phyloP scores from a whole-genome alignment of 441 rosid species.

The Croton setiger region DNA sequence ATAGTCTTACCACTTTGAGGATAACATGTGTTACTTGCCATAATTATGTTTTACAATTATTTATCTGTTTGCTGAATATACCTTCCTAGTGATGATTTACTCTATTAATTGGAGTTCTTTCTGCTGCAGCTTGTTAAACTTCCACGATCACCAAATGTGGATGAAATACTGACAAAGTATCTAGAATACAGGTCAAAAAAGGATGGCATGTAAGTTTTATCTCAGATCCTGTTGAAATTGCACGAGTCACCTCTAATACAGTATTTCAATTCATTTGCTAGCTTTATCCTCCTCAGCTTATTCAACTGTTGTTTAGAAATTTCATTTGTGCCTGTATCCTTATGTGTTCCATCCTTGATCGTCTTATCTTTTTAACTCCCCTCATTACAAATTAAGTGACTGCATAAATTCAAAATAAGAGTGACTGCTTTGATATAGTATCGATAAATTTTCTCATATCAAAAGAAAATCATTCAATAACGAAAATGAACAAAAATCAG shows the following conservation, averaged over 20 bases:
- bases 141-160: conserved; percentile 85
- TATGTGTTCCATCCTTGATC: background rate
- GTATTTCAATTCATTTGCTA: background rate
- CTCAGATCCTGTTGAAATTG: conserved; percentile 11
- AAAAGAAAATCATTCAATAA: background rate
- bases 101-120: conserved; percentile 13
- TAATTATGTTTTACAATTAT: background rate
- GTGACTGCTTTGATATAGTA: background rate
- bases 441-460: background rate
- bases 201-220: conserved; percentile 69
- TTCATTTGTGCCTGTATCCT: background rate
- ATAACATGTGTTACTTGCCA: background rate
- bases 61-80: conserved; percentile 1
- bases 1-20: background rate
- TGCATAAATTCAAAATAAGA: background rate
- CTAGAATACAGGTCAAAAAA: conserved; percentile 83
- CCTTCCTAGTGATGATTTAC: conserved; percentile 8
- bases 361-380: background rate
- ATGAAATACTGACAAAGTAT: conserved; percentile 81
- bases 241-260: background rate
- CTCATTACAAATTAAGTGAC: background rate
- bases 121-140: conserved; percentile 81
- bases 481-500: background rate
- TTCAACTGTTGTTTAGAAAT: background rate
- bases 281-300: background rate